Evolutionary conservation across 2,329 filamentous ascomycete genomes (phyloP), one percentile per base, ranked within the genome.

Genomic region (Exophiala calicioides): DNA sequence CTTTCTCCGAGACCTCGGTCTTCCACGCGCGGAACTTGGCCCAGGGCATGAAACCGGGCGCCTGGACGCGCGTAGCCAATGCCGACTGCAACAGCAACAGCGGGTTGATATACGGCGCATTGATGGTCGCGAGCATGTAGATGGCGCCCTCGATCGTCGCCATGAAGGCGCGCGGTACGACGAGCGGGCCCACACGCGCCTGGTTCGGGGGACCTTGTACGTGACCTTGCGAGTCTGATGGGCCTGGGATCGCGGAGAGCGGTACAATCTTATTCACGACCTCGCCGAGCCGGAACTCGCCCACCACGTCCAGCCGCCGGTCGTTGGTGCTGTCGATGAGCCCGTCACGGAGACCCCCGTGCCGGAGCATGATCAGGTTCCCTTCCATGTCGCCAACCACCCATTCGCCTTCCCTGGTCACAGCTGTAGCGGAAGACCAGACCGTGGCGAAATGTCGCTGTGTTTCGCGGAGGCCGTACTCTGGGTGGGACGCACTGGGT

Each of bases 131-230:
- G 60, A 58, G 91, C 55, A 98, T 81, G 66, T 95, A 96, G 37
- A 98, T 84, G 0, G 86, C 86, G 19, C 93, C 93, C 65, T 97
- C 91, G 36, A 90, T 90, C 43, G 93, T 97, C 48, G 81, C 90
- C 41, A 97, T 70, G 63, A 97, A 96, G 15, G 93, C 93, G 60
- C 81, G 82, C 0, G 93, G 91, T 5, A 85, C 72, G 5, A 96
- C 82, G 19, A 85, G 74, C 6, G 87, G 82, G 55, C 77, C 82
- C 24, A 35, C 32, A 20, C 47, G 44, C 4, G 39, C 26, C 10
- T 18, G 47, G 19, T 18, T 31, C 24, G 7, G 38, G 15, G 9
- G 21, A 16, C 27, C 19, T 9, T 24, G 7, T 6, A 7, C 19
- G 12, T 12, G 12, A 9, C 12, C 20, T 8, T 26, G 24, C 15